phyloP scores from a whole-genome alignment of 2,329 filamentous ascomycete species.

The Botryotinia globosa region DNA sequence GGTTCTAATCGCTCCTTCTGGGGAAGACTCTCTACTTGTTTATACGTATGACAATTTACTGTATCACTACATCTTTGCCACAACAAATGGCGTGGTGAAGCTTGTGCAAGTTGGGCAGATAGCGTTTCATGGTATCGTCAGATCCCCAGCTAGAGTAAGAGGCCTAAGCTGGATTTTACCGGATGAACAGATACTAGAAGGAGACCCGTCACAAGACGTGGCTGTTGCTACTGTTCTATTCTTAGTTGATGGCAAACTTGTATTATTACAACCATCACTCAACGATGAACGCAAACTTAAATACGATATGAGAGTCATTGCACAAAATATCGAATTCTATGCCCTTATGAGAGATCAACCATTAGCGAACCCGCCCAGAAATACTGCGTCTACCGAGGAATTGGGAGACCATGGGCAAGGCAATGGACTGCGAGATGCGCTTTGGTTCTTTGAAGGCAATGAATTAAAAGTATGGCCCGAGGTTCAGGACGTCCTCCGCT shows the following conservation, averaged over 20 bases:
- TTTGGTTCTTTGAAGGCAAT: slow-evolving; percentile 91
- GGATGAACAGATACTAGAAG: slow-evolving; percentile 81
- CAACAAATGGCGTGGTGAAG: slow-evolving; percentile 64
- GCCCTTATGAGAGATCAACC: slow-evolving; percentile 86
- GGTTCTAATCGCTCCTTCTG: slow-evolving; percentile 85
- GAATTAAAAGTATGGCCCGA: slow-evolving; percentile 88
- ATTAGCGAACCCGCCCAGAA: slow-evolving; percentile 26
- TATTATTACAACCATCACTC: slow-evolving; percentile 81
- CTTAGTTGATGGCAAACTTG: slow-evolving; percentile 94
- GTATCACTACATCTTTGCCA: slow-evolving; percentile 88
- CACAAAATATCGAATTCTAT: slow-evolving; percentile 95
- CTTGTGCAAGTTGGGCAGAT: slow-evolving; percentile 96
- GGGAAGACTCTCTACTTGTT: slow-evolving; percentile 89
- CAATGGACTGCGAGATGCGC: slow-evolving; percentile 67
- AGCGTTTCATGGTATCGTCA: slow-evolving; percentile 91
- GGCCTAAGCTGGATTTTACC: slow-evolving; percentile 95
- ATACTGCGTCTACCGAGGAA: slow-evolving; percentile 18
- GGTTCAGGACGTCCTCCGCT: slow-evolving; percentile 76
- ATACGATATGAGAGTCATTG: slow-evolving; percentile 97
- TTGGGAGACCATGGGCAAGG: slow-evolving; percentile 30
- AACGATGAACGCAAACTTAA: slow-evolving; percentile 83
- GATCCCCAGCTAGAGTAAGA: slow-evolving; percentile 86
- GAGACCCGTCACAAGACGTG: slow-evolving; percentile 94
- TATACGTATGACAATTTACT: slow-evolving; percentile 97
- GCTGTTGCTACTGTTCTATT: slow-evolving; percentile 90